Evolutionary conservation across 2,329 filamentous ascomycete genomes (phyloP).

Genomic region (Pestalotiopsis sp.): DNA sequence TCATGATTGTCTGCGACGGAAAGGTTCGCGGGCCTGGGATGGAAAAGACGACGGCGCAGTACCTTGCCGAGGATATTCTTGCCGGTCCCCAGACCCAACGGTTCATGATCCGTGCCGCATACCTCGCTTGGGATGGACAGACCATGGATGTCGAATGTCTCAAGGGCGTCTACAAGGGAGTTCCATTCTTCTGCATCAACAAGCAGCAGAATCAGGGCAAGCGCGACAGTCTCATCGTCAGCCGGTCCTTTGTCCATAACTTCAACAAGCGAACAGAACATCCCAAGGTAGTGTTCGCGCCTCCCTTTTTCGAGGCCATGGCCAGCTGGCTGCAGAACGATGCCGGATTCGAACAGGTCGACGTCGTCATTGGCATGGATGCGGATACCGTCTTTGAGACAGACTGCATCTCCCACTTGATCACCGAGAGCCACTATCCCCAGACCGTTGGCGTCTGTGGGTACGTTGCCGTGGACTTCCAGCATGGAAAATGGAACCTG

Average conservation of each 20-base stretch:
- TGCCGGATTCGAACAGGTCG: slow-evolving; percentile 38
- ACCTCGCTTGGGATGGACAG: slow-evolving; percentile 46
- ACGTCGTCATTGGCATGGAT: slow-evolving; percentile 49
- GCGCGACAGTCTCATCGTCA: slow-evolving; percentile 50
- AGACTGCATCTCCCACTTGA: slow-evolving; percentile 44
- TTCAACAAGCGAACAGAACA: slow-evolving; percentile 45
- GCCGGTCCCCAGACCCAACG: slow-evolving; percentile 31
- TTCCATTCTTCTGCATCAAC: slow-evolving; percentile 49
- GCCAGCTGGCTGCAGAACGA: slow-evolving; percentile 38
- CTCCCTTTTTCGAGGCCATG: slow-evolving; percentile 43
- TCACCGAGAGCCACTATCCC: slow-evolving; percentile 43
- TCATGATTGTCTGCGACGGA: slow-evolving; percentile 51
- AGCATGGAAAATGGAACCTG: slow-evolving; percentile 38
- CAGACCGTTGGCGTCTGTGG: slow-evolving; percentile 49
- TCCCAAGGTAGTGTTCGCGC: slow-evolving; percentile 47
- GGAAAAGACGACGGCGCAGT: slow-evolving; percentile 49
- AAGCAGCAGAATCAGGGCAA: slow-evolving; percentile 53
- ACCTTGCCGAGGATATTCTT: slow-evolving; percentile 50
- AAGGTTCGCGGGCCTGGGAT: slow-evolving; percentile 47
- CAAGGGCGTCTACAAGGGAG: slow-evolving; percentile 44
- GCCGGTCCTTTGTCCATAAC: slow-evolving; percentile 49
- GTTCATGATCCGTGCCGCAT: slow-evolving; percentile 40
- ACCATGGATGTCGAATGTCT: slow-evolving; percentile 48
- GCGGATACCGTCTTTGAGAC: slow-evolving; percentile 49
- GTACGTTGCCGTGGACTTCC: slow-evolving; percentile 49